A percentile compares a stretch with the other conserved stretches of the same genome.
phyloP scores from a whole-genome alignment of 1,139 yeast genomes.

The Suhomyces bokatorum region DNA sequence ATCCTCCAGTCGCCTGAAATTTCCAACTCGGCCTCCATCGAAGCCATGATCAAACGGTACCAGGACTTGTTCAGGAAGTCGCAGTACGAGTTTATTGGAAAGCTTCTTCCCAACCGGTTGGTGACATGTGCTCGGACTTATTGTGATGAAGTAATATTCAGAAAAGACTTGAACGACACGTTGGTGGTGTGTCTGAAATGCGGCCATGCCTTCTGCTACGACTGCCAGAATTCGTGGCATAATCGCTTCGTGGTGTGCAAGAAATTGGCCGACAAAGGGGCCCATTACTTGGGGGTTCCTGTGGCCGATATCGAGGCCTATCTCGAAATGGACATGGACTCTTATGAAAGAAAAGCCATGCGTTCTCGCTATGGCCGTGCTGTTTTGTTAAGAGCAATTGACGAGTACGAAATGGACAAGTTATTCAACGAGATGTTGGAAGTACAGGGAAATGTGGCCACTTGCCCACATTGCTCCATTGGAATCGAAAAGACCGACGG shows the following conservation, averaged over 20 bases:
- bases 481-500: conserved; percentile 64
- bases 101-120: conserved; percentile 50
- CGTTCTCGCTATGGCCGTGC: conserved; percentile 53
- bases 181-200: conserved; percentile 57
- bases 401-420: conserved; percentile 50
- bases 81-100: conserved; percentile 46
- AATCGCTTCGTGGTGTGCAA: conserved; percentile 54
- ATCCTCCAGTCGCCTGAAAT: conserved; percentile 23
- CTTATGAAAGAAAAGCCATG: conserved; percentile 36
- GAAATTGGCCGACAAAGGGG: conserved; percentile 21
- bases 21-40: conserved; percentile 18
- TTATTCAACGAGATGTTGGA: conserved; percentile 47
- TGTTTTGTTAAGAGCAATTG: conserved; percentile 42
- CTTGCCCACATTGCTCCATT: conserved; percentile 58
- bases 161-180: conserved; percentile 51
- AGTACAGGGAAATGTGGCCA: conserved; percentile 40
- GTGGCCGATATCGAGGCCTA: conserved; percentile 41
- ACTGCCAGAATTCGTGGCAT: conserved; percentile 68
- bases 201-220: conserved; percentile 58
- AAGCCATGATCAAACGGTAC: conserved; percentile 36
- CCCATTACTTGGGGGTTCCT: conserved; percentile 40
- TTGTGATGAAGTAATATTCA: conserved; percentile 47
- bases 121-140: conserved; percentile 52
- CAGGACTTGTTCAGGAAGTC: conserved; percentile 35
- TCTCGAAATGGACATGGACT: conserved; percentile 29